These are phyloP conservation scores for Thermothielavioides terrestris DNA, from an alignment of 495 filamentous ascomycete species.

Conservation along the genomic window DNA sequence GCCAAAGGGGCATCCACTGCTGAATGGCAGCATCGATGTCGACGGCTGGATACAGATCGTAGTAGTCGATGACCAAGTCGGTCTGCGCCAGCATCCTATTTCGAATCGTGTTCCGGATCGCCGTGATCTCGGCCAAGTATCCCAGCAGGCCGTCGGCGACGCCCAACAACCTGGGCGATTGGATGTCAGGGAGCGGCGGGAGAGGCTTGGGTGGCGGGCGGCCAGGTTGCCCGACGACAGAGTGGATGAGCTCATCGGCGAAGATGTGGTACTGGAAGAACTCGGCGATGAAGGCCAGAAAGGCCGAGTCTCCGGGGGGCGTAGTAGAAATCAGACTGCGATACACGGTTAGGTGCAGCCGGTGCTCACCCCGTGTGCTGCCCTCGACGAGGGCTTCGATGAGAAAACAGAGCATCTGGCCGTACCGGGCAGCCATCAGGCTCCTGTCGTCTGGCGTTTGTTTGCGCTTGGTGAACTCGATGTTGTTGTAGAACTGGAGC, in stretches of 20 bases:
- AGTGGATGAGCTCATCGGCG: conserved; percentile 67
- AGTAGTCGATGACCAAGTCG: conserved; percentile 67
- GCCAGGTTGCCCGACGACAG: conserved; percentile 47
- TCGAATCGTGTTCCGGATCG: conserved; percentile 69
- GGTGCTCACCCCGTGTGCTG: conserved; percentile 66
- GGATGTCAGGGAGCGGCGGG: conserved; percentile 60
- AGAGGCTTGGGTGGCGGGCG: conserved; percentile 50
- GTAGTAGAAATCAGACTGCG: conserved; percentile 57
- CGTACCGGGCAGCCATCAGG: conserved; percentile 58
- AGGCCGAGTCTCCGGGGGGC: conserved; percentile 52
- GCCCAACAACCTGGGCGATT: conserved; percentile 71
- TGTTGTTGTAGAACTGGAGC: conserved; percentile 44
- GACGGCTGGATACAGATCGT: conserved; percentile 62
- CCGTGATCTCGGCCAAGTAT: conserved; percentile 71
- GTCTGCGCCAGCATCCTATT: conserved; percentile 51
- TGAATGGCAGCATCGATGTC: conserved; percentile 70
- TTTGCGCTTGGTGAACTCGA: conserved; percentile 31
- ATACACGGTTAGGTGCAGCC: conserved; percentile 71
- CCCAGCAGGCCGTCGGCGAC: conserved; percentile 79
- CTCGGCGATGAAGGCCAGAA: conserved; percentile 75
- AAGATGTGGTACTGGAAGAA: conserved; percentile 91
- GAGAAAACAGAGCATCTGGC: conserved; percentile 69
- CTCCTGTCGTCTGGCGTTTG: conserved; percentile 35
- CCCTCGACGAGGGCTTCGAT: conserved; percentile 75
- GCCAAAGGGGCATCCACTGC: conserved; percentile 65